Evolutionary conservation across 768 basidiomycete genomes (phyloP).

Genomic region (Suillus plorans): DNA sequence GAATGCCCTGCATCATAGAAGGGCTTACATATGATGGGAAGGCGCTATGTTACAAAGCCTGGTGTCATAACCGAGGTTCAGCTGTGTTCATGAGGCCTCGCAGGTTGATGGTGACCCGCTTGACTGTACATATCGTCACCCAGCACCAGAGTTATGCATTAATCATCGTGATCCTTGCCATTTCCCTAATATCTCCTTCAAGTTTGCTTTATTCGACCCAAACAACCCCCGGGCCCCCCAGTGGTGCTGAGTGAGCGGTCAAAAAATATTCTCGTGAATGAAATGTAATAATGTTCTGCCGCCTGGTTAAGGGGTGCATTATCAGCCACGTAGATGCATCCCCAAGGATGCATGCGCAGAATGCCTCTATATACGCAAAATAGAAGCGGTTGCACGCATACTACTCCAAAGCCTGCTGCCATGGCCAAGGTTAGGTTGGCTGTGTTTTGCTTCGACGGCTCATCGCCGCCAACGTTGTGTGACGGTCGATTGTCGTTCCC

Average conservation of each 20-base stretch:
- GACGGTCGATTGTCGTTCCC: neutral
- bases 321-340: neutral
- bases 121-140: neutral
- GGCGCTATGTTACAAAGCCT: neutral
- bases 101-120: neutral
- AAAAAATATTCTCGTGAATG: neutral
- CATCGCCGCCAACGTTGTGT: neutral
- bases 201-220: neutral
- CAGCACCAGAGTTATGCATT: neutral
- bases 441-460: neutral
- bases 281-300: neutral
- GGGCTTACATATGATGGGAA: neutral
- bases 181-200: neutral
- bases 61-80: neutral
- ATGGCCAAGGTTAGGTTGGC: neutral
- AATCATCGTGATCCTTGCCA: neutral
- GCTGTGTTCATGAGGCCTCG: neutral
- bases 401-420: neutral
- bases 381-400: neutral
- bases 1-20: neutral
- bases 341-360: neutral
- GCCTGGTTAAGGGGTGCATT: neutral
- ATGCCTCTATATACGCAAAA: neutral
- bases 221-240: neutral
- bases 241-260: neutral